Conservation (phyloP, 352 stramenopile species). For the Phytophthora hibernalis region DNA sequence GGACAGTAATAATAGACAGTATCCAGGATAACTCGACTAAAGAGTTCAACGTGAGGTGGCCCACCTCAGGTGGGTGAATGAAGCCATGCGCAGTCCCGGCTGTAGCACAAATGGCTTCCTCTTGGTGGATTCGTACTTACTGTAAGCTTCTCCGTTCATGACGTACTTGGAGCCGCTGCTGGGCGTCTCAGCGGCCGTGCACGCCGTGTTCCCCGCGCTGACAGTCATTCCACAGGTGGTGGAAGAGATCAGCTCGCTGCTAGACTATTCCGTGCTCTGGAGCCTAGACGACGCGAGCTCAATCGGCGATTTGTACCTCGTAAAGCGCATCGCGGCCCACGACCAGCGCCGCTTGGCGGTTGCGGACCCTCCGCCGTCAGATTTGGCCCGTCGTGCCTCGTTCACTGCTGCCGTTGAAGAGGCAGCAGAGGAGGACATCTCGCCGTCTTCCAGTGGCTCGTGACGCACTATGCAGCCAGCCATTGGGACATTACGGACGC, state of each 20-base stretch:
- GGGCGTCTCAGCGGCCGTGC: conserved; percentile 29
- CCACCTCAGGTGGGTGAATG: no score
- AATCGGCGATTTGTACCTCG: conserved; percentile 29
- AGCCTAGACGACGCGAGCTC: conserved; percentile 37
- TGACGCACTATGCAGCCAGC: conserved; percentile 27
- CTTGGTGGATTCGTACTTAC: no score
- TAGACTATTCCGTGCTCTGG: conserved; percentile 40
- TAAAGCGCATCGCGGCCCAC: conserved; percentile 38
- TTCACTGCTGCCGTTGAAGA: conserved; percentile 25
- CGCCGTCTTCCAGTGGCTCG: conserved; percentile 36
- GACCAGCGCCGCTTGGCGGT: conserved; percentile 19
- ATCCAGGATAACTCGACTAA: conserved; percentile 8
- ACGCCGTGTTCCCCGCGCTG: conserved; percentile 35
- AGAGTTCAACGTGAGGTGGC: conserved; percentile 12
- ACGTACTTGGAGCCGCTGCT: conserved; percentile 20
- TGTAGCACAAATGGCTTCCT: conserved; percentile 5
- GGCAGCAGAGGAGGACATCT: conserved; percentile 32
- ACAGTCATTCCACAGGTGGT: conserved; percentile 37
- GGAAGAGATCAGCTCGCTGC: conserved; percentile 22
- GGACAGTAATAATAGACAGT: neutral
- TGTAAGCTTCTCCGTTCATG: no score
- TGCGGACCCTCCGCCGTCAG: conserved; percentile 20
- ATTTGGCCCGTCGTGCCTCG: conserved; percentile 20
- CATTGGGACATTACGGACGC: conserved; percentile 33
- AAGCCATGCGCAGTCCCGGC: neutral